Percentiles rank a stretch among this genome's conserved stretches.
phyloP scores from a whole-genome alignment of 2,329 filamentous ascomycete species.

The Lachnellula arida region DNA sequence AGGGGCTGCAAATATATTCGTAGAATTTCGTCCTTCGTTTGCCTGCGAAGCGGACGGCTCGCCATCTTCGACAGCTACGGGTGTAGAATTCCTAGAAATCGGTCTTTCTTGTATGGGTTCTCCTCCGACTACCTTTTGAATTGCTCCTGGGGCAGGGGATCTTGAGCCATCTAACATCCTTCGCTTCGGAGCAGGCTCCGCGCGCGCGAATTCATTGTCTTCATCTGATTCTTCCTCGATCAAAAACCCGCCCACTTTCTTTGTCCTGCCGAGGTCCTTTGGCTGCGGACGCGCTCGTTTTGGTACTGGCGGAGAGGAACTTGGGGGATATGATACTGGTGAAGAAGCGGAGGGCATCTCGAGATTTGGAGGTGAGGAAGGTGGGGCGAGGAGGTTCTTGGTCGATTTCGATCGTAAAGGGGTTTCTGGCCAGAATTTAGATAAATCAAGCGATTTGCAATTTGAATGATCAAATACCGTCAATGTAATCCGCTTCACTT shows the following conservation, averaged over 20 bases:
- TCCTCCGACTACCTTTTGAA: not conserved
- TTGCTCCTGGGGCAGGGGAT: conserved; percentile 5
- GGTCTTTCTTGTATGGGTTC: not conserved
- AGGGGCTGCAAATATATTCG: not conserved
- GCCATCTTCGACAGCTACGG: not conserved
- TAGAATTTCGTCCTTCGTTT: not conserved
- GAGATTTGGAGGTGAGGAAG: conserved; percentile 35
- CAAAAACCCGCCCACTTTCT: conserved; percentile 40
- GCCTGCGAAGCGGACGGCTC: not conserved
- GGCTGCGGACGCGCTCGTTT: conserved; percentile 36
- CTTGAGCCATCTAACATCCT: conserved; percentile 37
- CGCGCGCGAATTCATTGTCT: conserved; percentile 29
- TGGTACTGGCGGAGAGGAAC: conserved; percentile 25
- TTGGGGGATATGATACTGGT: conserved; percentile 40
- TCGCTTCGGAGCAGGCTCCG: conserved; percentile 39
- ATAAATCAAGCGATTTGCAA: not conserved
- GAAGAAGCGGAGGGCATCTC: conserved; percentile 58
- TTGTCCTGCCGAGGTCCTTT: conserved; percentile 32
- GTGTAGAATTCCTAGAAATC: not conserved
- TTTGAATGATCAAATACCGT: conserved; percentile 17
- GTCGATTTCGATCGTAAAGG: conserved; percentile 17
- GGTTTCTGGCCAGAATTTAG: conserved; percentile 20
- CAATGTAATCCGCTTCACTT: conserved; percentile 41
- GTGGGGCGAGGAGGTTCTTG: conserved; percentile 9
- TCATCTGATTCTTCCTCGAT: conserved; percentile 40